Conservation (phyloP, 306 rosid species). For the Gynostemma pentaphyllum region DNA sequence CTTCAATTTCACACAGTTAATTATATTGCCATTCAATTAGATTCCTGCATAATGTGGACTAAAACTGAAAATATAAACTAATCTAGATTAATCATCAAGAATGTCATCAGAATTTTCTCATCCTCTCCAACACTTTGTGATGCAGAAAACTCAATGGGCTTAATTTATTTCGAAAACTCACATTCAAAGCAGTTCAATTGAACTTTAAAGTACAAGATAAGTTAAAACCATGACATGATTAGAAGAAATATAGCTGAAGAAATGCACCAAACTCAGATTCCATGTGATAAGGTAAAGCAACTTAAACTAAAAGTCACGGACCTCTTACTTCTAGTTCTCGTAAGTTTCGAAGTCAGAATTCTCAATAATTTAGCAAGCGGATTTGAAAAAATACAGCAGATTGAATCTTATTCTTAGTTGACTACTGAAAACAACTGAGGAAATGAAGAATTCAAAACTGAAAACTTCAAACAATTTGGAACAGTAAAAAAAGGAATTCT, state of each 20-base stretch:
- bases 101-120: slow-evolving; percentile 22
- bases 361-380: neutral
- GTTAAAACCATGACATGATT: neutral
- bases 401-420: neutral
- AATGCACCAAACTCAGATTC: no score
- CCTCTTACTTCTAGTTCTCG: neutral
- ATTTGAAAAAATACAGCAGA: neutral
- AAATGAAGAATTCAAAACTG: neutral
- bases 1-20: neutral
- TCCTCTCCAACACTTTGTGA: slow-evolving; percentile 25
- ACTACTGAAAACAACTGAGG: neutral
- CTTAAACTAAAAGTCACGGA: neutral
- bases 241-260: no score
- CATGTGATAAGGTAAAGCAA: neutral
- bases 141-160: slow-evolving; percentile 14
- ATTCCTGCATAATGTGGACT: neutral
- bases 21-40: neutral
- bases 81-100: neutral
- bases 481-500: neutral
- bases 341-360: neutral
- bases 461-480: neutral
- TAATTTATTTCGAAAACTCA: neutral
- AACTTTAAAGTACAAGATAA: neutral
- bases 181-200: neutral
- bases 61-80: neutral